Conservation (phyloP, 164 flowering plant species). For the Aristolochia contorta region DNA sequence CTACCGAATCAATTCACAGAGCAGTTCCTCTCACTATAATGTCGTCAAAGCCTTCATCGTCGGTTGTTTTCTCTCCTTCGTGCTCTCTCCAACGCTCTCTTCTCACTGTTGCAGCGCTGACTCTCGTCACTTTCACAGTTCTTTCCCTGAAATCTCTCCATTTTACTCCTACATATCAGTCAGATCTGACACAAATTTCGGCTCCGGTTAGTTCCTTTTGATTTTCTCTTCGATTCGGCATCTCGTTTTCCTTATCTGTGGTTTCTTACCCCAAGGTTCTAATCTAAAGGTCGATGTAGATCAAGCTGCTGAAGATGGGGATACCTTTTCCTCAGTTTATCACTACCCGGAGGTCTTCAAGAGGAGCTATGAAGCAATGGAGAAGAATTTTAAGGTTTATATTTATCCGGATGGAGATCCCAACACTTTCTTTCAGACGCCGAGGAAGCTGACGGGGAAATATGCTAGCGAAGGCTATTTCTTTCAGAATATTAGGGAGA, state of each 20-base stretch:
- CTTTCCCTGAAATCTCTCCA: slow-evolving; percentile 52
- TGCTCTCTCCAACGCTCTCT: slow-evolving; percentile 46
- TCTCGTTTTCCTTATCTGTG: background rate
- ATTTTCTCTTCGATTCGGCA: background rate
- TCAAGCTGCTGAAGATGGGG: slow-evolving; percentile 10
- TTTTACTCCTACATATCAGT: slow-evolving; percentile 9
- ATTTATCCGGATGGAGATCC: slow-evolving; percentile 94
- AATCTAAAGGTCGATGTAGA: slow-evolving; percentile 22
- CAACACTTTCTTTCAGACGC: slow-evolving; percentile 86
- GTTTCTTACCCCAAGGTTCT: slow-evolving; percentile 11
- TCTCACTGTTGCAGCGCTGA: slow-evolving; percentile 46
- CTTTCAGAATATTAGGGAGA: slow-evolving; percentile 90
- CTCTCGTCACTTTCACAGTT: slow-evolving; percentile 51
- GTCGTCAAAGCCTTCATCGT: no score
- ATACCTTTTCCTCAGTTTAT: slow-evolving; percentile 31
- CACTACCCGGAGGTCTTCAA: slow-evolving; percentile 57
- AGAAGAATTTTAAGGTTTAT: slow-evolving; percentile 70
- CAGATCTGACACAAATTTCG: slow-evolving; percentile 10
- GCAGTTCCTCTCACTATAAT: no score
- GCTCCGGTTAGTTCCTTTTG: slow-evolving; percentile 9
- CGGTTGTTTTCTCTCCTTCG: background rate
- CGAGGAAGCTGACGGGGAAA: slow-evolving; percentile 91
- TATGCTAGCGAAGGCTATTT: slow-evolving; percentile 96
- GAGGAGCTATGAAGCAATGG: slow-evolving; percentile 68
- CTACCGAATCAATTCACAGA: no score